Evolutionary conservation across 768 basidiomycete species (phyloP).

Genomic region (Mycena albidolilacea): DNA sequence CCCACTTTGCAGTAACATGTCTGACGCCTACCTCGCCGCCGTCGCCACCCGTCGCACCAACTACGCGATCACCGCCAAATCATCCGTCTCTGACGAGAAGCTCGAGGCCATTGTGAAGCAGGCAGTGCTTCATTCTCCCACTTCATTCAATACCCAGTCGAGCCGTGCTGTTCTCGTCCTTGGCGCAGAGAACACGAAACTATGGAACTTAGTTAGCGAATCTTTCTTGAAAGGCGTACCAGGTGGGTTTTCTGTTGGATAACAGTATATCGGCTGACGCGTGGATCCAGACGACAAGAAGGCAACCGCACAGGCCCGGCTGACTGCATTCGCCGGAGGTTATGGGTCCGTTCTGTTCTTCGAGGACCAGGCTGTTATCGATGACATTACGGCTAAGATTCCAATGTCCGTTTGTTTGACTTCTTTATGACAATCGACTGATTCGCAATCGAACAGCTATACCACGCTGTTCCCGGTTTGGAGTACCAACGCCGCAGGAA

Average conservation of each 20-base stretch:
- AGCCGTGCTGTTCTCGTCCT: conserved; percentile 27
- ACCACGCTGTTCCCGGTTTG: neutral
- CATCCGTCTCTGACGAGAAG: conserved; percentile 25
- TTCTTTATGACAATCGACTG: neutral
- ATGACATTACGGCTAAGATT: conserved; percentile 18
- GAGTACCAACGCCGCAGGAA: conserved; percentile 9
- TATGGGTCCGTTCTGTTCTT: conserved; percentile 31
- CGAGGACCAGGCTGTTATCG: conserved; percentile 33
- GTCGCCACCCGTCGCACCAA: conserved; percentile 25
- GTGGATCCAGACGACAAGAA: conserved; percentile 14
- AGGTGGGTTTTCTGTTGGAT: conserved; percentile 7
- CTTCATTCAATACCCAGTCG: conserved; percentile 30
- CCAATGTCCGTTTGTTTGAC: conserved; percentile 8
- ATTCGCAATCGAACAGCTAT: conserved; percentile 4
- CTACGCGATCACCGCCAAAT: conserved; percentile 22
- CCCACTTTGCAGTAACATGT: conserved; percentile 20
- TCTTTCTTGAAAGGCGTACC: conserved; percentile 12
- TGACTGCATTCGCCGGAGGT: conserved; percentile 9
- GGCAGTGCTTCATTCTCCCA: conserved; percentile 11
- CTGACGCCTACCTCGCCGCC: conserved; percentile 30
- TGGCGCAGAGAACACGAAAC: conserved; percentile 31
- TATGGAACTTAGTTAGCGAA: conserved; percentile 30
- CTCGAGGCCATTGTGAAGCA: conserved; percentile 29
- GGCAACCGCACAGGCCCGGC: neutral
- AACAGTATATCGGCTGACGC: neutral